Conservation (phyloP, 73 alveolate genomes). For the Paramecium sonneborni region DNA sequence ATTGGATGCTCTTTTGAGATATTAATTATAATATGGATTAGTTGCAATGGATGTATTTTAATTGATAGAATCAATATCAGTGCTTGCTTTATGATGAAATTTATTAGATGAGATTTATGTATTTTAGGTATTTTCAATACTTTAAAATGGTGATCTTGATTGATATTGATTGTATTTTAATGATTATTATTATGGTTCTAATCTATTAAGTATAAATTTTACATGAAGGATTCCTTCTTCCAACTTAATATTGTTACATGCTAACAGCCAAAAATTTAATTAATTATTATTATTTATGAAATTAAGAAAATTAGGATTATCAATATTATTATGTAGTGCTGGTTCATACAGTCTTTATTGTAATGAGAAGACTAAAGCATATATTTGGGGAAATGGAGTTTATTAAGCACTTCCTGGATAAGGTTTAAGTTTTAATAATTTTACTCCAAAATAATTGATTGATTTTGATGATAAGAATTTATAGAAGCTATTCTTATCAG, state of each 20-base stretch:
- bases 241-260: constrained; percentile 35
- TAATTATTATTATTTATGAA: constrained; percentile 22
- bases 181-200: background rate
- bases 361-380: constrained; percentile 32
- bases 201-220: background rate
- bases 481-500: constrained; percentile 30
- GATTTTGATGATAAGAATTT: constrained; percentile 53
- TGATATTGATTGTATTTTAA: constrained; percentile 8
- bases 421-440: constrained; percentile 49
- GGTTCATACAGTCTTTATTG: background rate
- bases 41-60: background rate
- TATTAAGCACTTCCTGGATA: constrained; percentile 66
- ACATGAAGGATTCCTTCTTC: constrained; percentile 26
- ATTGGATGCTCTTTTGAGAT: constrained; percentile 16
- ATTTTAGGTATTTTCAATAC: constrained; percentile 9
- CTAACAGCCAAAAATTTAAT: constrained; percentile 37
- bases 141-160: constrained; percentile 33
- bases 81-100: constrained; percentile 9
- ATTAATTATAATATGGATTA: constrained; percentile 38
- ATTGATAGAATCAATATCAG: background rate
- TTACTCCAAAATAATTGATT: constrained; percentile 40
- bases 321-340: constrained; percentile 26
- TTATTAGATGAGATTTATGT: background rate
- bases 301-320: constrained; percentile 7
- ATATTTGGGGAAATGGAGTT: constrained; percentile 68